Percentiles rank a stretch among this genome's conserved stretches.
These are phyloP conservation scores for Aspergillus cavernicola DNA, from an alignment of 495 filamentous ascomycete species.

Conservation along the genomic window DNA sequence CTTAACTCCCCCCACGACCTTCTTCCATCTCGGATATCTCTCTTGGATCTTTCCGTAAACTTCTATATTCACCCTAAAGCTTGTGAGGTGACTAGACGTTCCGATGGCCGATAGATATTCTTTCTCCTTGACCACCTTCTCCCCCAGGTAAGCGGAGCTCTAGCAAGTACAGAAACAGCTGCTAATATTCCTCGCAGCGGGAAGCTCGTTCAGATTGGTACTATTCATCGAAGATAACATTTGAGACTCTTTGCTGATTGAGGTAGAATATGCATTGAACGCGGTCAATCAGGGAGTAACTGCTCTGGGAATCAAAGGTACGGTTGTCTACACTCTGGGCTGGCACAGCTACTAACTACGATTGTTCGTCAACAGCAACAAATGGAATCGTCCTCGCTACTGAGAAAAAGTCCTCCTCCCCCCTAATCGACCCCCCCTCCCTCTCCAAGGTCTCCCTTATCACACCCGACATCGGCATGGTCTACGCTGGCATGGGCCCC, in stretches of 20 bases:
- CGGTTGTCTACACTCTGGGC: neutral
- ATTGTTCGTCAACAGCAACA: constrained; percentile 57
- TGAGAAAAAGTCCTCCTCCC: constrained; percentile 98
- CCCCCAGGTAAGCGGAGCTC: constrained; percentile 75
- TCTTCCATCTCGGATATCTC: constrained; percentile 14
- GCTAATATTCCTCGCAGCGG: constrained; percentile 64
- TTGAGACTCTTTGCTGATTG: constrained; percentile 13
- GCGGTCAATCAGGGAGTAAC: constrained; percentile 99
- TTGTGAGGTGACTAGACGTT: constrained; percentile 15
- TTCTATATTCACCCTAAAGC: constrained; percentile 9
- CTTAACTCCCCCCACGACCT: constrained; percentile 7
- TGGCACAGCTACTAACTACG: constrained; percentile 11
- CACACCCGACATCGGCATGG: constrained; percentile 99
- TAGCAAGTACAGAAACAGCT: constrained; percentile 12
- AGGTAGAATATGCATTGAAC: constrained; percentile 96
- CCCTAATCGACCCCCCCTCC: constrained; percentile 88
- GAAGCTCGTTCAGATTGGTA: constrained; percentile 79
- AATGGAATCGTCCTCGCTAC: constrained; percentile 99
- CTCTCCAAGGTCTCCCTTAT: constrained; percentile 97
- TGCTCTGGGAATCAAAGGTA: constrained; percentile 96
- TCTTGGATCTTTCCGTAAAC: constrained; percentile 11
- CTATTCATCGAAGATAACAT: constrained; percentile 4
- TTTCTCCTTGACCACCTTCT: constrained; percentile 99
- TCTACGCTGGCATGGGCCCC: constrained; percentile 98
- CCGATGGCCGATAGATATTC: constrained; percentile 97